Percentiles rank a stretch among this genome's conserved stretches.
phyloP scores from a whole-genome alignment of 2,329 filamentous ascomycete species.

The Purpureocillium takamizusanense region DNA sequence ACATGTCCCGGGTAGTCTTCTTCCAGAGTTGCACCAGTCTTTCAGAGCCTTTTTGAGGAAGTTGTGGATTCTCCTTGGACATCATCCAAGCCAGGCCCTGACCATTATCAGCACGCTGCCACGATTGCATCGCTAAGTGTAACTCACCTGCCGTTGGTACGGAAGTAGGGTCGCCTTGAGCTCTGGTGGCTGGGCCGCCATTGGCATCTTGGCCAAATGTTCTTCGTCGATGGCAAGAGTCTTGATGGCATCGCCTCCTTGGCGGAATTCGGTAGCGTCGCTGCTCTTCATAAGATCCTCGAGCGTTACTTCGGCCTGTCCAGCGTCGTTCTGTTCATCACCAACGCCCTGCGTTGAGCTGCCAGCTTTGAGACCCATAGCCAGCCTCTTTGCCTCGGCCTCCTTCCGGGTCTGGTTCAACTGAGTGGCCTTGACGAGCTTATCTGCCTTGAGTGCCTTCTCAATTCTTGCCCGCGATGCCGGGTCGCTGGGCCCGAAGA shows the following conservation, averaged over 20 bases:
- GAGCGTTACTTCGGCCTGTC: conserved; percentile 36
- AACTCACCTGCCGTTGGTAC: conserved; percentile 59
- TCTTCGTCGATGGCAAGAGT: conserved; percentile 64
- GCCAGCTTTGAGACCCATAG: conserved; percentile 28
- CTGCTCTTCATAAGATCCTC: conserved; percentile 58
- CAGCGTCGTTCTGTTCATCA: conserved; percentile 10
- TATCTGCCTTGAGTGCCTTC: conserved; percentile 52
- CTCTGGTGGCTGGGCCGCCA: conserved; percentile 56
- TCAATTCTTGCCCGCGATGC: conserved; percentile 45
- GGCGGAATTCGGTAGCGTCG: conserved; percentile 57
- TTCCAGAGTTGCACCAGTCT: conserved; percentile 73
- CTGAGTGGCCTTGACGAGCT: conserved; percentile 50
- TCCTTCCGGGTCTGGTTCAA: conserved; percentile 43
- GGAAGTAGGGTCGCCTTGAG: conserved; percentile 63
- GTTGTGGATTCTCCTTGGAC: conserved; percentile 60
- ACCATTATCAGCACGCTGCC: conserved; percentile 11
- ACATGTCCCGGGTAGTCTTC: conserved; percentile 34
- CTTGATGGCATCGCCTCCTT: conserved; percentile 56
- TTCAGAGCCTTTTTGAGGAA: conserved; percentile 49
- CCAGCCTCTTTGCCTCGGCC: conserved; percentile 42
- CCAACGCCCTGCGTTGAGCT: conserved; percentile 28
- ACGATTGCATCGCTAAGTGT: neutral
- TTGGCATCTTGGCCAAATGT: conserved; percentile 60
- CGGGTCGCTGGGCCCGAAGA: conserved; percentile 60
- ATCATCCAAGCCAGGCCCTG: conserved; percentile 77